Base-by-base conservation (phyloP, 2,329 filamentous ascomycete species). In the Aureobasidium sp. region DNA sequence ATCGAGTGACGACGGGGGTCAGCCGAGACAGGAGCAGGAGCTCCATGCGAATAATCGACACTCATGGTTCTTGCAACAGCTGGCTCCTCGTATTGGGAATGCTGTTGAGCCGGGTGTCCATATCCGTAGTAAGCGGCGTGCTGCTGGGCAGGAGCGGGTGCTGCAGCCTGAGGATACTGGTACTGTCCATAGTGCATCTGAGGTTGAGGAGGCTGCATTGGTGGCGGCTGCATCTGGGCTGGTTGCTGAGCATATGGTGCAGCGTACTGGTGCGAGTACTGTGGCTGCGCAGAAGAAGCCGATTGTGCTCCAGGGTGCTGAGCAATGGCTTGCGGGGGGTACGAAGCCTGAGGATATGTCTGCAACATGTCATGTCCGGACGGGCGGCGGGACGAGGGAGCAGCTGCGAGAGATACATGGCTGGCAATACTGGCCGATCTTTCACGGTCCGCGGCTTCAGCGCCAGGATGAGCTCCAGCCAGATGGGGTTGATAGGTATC, bases 361-460 rank as follows among this genome's bases (percentile, higher is more conserved):
- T 76, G 74, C 31, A 69, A 68, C 70, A 79, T 73, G 5, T 80
- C 77, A 51, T 79, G 77, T 66, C 76, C 72, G 39, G 78, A 80
- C 17, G 76, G 72, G 52, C 77, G 75, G 55, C 78, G 71, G 11
- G 72, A 71, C 11, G 70, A 29, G 3, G 67, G 68, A 17, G 71
- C 48, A 25, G 36, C 61, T 8, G 60, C 66, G 14, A 71, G 47
- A 11, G 72, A 72, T 27, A 67, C 68, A 55, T 70, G 72, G 56
- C 71, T 74, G 31, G 68, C 55, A 68, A 74, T 72, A 74, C 76
- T 71, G 70, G 74, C 63, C 4, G 73, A 72, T 67, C 70, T 68
- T 73, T 79, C 59, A 64, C 72, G 63, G 64, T 69, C 63, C 62
- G 73, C 65, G 68, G 75, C 34, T 70, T 69, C 67, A 65, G 72